Percentiles rank a stretch among this genome's conserved stretches.
phyloP scores from a whole-genome alignment of 2,329 filamentous ascomycete species.

The Cladophialophora immunda region DNA sequence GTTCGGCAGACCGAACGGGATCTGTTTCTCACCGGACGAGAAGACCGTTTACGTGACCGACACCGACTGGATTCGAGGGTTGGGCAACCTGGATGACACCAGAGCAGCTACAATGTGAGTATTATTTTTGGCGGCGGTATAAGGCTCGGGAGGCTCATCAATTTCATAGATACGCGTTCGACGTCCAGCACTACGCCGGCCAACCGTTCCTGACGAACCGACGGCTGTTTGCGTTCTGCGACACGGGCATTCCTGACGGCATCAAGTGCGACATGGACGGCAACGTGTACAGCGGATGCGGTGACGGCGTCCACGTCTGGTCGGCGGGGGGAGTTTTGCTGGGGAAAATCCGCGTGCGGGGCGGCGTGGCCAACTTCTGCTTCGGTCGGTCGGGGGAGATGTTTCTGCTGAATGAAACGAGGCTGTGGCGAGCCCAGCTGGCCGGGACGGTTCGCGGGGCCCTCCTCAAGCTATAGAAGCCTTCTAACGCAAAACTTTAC shows the following conservation, averaged over 20 bases:
- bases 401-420: constrained; percentile 23
- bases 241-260: constrained; percentile 56
- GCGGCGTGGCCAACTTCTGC: constrained; percentile 59
- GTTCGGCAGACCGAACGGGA: constrained; percentile 52
- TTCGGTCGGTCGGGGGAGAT: constrained; percentile 47
- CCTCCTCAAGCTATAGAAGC: background rate
- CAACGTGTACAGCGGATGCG: constrained; percentile 64
- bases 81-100: constrained; percentile 35
- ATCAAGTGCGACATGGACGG: constrained; percentile 62
- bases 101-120: constrained; percentile 11
- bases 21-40: constrained; percentile 52
- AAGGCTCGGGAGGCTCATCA: background rate
- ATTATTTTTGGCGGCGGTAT: background rate
- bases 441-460: background rate
- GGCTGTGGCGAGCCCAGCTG: constrained; percentile 17
- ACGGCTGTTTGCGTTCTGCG: constrained; percentile 62
- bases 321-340: constrained; percentile 58
- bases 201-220: constrained; percentile 57
- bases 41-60: constrained; percentile 51
- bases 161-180: constrained; percentile 50
- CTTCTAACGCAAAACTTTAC: too few relatives aligned
- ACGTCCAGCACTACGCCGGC: constrained; percentile 44
- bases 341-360: constrained; percentile 64
- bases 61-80: constrained; percentile 43
- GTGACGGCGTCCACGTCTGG: constrained; percentile 65